Evolutionary conservation across 148 eudicot species (phyloP), one percentile per base, ranked within the genome.

Genomic region (Camellia lanceoleosa): DNA sequence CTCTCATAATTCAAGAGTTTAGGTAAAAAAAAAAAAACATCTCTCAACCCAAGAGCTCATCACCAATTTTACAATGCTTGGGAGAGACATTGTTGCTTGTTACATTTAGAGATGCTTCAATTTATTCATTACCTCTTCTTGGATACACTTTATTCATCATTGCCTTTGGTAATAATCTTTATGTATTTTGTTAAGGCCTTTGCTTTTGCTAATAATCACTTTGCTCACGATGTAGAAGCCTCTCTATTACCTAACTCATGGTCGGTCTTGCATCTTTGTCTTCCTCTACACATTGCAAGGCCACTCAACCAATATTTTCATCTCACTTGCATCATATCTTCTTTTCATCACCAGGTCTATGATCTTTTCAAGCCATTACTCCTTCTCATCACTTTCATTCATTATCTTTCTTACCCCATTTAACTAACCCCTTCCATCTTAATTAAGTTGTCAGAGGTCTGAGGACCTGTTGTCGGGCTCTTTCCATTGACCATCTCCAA

Each of bases 211-310:
- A 23, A 23, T 23, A 23, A 23, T 23, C 30, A 23, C 30, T 23
- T 23, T 23, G 30, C n/a, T 62, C 61, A 8, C 13, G 61, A 0
- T 66, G 20, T 20, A 77, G 63, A 41, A 78, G 80, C 43, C 54
- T 78, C 41, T 78, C 61, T 20, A 78, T 52, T 0, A 76, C 75
- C 4, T 72, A 60, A 3, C 78, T 80, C 87, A 82, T 82, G 30
- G 84, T 85, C 19, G 89, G 87, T 60, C 87, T 80, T n/a, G 77
- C 80, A 82, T 75, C 78, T 78, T 70, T 85, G 62, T 83, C 80
- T 74, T 83, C 88, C 72, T 81, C 71, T 0, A 75, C 86, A 74
- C 90, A 88, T 6, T 68, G 78, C 71, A 88, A 59, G 12, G 82
- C 90, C 4, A 81, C 60, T 41, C 54, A 51, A 78, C 62, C 80